Evolutionary conservation across 2,329 filamentous ascomycete genomes (phyloP).

Genomic region (Microdochium trichocladiopsis): DNA sequence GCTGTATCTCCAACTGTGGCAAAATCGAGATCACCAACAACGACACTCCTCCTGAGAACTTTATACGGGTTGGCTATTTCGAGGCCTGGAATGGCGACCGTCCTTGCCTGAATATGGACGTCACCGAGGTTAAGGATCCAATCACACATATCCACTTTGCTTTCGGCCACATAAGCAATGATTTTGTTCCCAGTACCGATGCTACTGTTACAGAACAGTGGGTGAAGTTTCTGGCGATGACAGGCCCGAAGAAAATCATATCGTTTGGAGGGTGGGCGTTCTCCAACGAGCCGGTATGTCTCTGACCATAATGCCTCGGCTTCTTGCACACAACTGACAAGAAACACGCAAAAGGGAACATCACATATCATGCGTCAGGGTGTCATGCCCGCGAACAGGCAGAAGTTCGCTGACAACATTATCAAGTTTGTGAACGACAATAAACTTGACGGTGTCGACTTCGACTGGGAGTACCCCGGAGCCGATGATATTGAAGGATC

Average conservation of each 20-base stretch:
- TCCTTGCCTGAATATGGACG: background rate
- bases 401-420: too few relatives aligned
- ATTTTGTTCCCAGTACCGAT: background rate
- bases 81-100: constrained; percentile 1
- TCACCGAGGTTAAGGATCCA: background rate
- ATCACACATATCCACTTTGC: background rate
- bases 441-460: constrained; percentile 7
- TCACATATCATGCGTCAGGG: constrained; percentile 27
- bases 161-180: background rate
- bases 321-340: background rate
- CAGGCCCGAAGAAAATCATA: constrained; percentile 24
- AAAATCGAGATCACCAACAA: too few relatives aligned
- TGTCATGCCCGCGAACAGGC: constrained; percentile 18
- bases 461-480: constrained; percentile 6
- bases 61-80: constrained; percentile 20
- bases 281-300: constrained; percentile 19
- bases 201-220: constrained; percentile 13
- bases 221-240: constrained; percentile 15
- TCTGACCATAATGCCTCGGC: background rate
- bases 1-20: too few relatives aligned
- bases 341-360: constrained; percentile 9
- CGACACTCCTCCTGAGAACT: constrained; percentile 13
- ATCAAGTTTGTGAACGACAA: constrained; percentile 24
- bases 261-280: too few relatives aligned
- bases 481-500: background rate